Conservation (phyloP, 495 filamentous ascomycete species). For the Penicillium macrosclerotiorum region DNA sequence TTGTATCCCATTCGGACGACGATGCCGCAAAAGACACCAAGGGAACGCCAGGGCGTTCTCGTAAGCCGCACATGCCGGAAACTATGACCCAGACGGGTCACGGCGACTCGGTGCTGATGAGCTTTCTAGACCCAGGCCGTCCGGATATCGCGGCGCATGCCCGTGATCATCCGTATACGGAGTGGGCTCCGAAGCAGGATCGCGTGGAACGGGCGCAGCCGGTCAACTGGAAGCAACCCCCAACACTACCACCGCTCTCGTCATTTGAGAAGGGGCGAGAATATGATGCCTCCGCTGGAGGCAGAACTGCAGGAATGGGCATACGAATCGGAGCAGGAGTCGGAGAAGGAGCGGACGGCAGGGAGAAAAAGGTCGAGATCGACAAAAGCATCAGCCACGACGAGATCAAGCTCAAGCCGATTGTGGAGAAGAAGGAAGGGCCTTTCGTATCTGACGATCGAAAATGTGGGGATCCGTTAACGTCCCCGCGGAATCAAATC, state of each 20-base stretch:
- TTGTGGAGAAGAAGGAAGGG: background rate
- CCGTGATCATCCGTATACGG: slow-evolving; percentile 13
- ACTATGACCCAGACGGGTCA: slow-evolving; percentile 28
- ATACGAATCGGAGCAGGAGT: too few relatives aligned
- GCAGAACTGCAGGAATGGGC: too few relatives aligned
- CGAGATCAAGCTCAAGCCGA: background rate
- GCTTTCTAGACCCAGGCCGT: slow-evolving; percentile 42
- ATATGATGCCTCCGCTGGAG: too few relatives aligned
- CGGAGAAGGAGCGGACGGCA: too few relatives aligned
- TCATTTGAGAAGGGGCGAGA: background rate
- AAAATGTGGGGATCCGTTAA: background rate
- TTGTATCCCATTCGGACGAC: slow-evolving; percentile 13
- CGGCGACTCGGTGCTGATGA: slow-evolving; percentile 49
- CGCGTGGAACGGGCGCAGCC: slow-evolving; percentile 1
- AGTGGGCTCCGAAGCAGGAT: slow-evolving; percentile 12
- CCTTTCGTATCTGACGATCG: background rate
- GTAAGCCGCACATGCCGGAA: slow-evolving; percentile 37
- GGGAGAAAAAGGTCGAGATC: too few relatives aligned
- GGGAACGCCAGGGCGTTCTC: slow-evolving; percentile 31
- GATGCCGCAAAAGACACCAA: slow-evolving; percentile 16
- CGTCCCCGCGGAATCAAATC: background rate
- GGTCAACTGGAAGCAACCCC: background rate
- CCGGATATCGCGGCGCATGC: slow-evolving; percentile 43
- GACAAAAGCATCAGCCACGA: too few relatives aligned
- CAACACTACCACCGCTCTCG: background rate